Percentiles rank a stretch among this genome's conserved stretches.
phyloP scores from a whole-genome alignment of 1,284 basidiomycete species.

The Cystobasidium slooffiae region DNA sequence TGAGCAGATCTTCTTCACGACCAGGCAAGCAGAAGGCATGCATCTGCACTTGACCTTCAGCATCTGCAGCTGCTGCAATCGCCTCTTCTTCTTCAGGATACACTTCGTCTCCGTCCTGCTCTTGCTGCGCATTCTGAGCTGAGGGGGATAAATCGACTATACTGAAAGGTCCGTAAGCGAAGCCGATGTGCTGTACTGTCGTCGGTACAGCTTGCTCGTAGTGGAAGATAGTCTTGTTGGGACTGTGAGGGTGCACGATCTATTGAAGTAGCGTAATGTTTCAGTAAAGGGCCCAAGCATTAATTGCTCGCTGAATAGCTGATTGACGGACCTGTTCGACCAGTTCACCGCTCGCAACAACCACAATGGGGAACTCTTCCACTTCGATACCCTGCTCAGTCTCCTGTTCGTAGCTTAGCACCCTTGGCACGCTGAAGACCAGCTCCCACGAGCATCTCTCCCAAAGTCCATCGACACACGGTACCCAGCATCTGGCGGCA shows the following conservation, averaged over 20 bases:
- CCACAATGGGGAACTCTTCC: conserved; percentile 72
- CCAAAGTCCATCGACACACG: conserved; percentile 93
- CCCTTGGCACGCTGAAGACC: conserved; percentile 89
- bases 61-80: conserved; percentile 45
- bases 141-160: conserved; percentile 68
- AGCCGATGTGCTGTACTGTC: conserved; percentile 92
- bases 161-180: conserved; percentile 93
- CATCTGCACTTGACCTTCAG: conserved; percentile 74
- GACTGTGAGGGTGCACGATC: conserved; percentile 91
- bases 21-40: conserved; percentile 92
- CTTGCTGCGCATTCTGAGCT: conserved; percentile 29
- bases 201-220: conserved; percentile 87
- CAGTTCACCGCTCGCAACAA: conserved; percentile 90
- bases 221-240: conserved; percentile 91
- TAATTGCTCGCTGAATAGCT: background rate
- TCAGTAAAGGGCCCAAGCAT: conserved; percentile 58
- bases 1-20: conserved; percentile 69
- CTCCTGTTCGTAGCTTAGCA: conserved; percentile 70
- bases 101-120: conserved; percentile 41
- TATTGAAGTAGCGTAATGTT: conserved; percentile 93
- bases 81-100: conserved; percentile 65
- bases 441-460: conserved; percentile 99
- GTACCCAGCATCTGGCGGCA: conserved; percentile 93
- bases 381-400: conserved; percentile 64
- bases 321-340: conserved; percentile 70